A percentile compares a stretch with the other conserved stretches of the same genome.
Evolutionary conservation across 805 yeast species (phyloP).

Genomic region (Schizosaccharomyces osmophilus): DNA sequence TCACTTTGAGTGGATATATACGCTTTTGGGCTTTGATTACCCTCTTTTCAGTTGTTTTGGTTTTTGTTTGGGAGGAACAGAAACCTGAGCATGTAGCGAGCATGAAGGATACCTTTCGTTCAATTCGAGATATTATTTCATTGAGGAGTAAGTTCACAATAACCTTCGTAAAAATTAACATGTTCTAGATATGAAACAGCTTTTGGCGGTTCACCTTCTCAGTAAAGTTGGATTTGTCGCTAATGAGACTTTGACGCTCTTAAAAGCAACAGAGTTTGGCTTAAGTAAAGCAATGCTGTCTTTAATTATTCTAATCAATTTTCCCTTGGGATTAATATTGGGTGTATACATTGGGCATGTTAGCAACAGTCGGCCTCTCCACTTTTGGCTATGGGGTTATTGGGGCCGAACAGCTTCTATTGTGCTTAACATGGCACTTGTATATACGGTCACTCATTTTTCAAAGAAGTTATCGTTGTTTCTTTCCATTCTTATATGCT

Average conservation of each 20-base stretch:
- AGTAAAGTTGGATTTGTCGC: slow-evolving; percentile 87
- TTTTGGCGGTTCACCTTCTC: slow-evolving; percentile 48
- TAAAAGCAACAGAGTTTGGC: slow-evolving; percentile 75
- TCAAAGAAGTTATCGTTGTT: slow-evolving; percentile 24
- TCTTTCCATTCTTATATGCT: slow-evolving; percentile 57
- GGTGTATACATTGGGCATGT: neutral
- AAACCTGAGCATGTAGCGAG: slow-evolving; percentile 9
- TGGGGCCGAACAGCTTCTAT: neutral
- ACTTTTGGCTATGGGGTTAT: neutral
- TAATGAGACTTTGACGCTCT: slow-evolving; percentile 83
- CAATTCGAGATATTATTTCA: slow-evolving; percentile 15
- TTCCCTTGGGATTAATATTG: slow-evolving; percentile 60
- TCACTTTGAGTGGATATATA: slow-evolving; percentile 54
- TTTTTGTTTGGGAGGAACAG: neutral
- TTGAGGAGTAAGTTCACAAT: slow-evolving; percentile 45
- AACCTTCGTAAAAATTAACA: neutral
- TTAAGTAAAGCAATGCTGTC: slow-evolving; percentile 83
- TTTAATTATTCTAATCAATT: slow-evolving; percentile 73
- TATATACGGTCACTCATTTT: neutral
- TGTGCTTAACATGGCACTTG: neutral
- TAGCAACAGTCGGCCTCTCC: neutral
- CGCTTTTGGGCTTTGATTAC: slow-evolving; percentile 54
- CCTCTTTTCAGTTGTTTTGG: slow-evolving; percentile 31
- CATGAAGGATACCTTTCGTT: neutral
- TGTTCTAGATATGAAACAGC: slow-evolving; percentile 35